Evolutionary conservation across 192 early-diverging fungal genomes (phyloP).

Genomic region (Dissophora ornata): DNA sequence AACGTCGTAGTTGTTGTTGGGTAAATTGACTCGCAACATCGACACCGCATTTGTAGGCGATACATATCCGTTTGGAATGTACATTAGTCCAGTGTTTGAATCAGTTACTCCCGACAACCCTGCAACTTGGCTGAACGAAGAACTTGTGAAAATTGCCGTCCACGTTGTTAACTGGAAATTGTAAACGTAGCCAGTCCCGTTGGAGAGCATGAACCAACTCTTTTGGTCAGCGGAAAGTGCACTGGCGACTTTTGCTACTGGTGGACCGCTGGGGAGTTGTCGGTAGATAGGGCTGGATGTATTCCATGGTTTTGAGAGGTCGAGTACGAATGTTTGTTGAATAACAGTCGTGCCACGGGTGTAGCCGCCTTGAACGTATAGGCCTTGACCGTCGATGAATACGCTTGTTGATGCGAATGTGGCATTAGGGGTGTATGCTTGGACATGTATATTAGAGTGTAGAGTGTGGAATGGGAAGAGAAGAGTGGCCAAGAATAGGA

Average conservation of each 20-base stretch:
- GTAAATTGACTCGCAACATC: background rate
- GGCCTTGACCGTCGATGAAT: constrained; percentile 4
- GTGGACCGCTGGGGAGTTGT: background rate
- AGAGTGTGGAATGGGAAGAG: background rate
- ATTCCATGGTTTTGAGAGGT: constrained; percentile 3
- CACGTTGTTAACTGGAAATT: background rate
- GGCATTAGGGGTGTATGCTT: background rate
- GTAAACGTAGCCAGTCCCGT: background rate
- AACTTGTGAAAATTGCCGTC: background rate
- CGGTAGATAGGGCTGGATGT: background rate
- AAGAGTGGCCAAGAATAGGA: background rate
- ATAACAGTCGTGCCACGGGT: background rate
- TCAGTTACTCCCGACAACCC: background rate
- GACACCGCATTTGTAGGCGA: background rate
- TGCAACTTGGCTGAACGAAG: background rate
- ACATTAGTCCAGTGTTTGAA: background rate
- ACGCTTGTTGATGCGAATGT: background rate
- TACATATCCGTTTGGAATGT: background rate
- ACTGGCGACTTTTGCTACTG: background rate
- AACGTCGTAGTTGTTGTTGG: background rate
- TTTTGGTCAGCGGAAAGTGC: background rate
- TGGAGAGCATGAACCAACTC: background rate
- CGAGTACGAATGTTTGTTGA: background rate
- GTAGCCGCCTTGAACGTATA: constrained; percentile 3
- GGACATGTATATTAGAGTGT: background rate